Evolutionary conservation across 2,329 filamentous ascomycete genomes (phyloP).

Genomic region (Phyllosticta citrichinensis): DNA sequence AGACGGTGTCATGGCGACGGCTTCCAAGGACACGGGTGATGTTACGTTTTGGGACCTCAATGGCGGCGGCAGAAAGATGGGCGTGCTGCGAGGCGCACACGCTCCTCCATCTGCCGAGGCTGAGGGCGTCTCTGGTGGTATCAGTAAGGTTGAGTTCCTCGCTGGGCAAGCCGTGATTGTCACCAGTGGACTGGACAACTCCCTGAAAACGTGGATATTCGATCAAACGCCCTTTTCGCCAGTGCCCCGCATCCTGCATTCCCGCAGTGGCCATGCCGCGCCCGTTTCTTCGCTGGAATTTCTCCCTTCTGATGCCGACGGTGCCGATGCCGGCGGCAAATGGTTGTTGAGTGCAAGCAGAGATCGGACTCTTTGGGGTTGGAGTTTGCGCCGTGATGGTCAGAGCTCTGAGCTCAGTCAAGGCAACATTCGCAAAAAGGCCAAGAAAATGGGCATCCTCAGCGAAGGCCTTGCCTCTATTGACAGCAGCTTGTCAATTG

Average conservation of each 20-base stretch:
- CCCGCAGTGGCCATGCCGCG: constrained; percentile 78
- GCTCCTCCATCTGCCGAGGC: constrained; percentile 55
- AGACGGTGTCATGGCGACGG: constrained; percentile 89
- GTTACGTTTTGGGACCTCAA: constrained; percentile 96
- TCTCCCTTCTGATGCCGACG: constrained; percentile 79
- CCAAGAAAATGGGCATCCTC: constrained; percentile 74
- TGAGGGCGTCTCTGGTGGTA: constrained; percentile 55
- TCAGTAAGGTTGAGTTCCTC: constrained; percentile 83
- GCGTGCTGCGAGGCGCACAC: constrained; percentile 79
- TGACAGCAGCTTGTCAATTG: constrained; percentile 54
- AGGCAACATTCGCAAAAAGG: constrained; percentile 76
- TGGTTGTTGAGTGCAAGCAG: constrained; percentile 86
- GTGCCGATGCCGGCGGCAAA: constrained; percentile 78
- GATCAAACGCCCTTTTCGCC: constrained; percentile 85
- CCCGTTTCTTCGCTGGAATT: constrained; percentile 77
- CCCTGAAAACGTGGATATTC: constrained; percentile 92
- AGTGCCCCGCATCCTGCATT: constrained; percentile 74
- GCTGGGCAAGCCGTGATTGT: constrained; percentile 80
- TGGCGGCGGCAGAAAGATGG: constrained; percentile 73
- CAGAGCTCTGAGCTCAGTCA: constrained; percentile 92
- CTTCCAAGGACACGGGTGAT: constrained; percentile 69
- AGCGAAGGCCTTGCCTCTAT: constrained; percentile 46
- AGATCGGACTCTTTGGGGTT: constrained; percentile 90
- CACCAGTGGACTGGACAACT: constrained; percentile 87
- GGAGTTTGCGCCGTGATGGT: constrained; percentile 87